Evolutionary conservation across 176 grass and related monocot species (phyloP).

Genomic region (Triticum aestivum): IWGSC_CS_RefSeq_v2.1 NC_057802.1:267868694-267869193

Average conservation of each 20-base stretch:
- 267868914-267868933: background rate
- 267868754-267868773: fast-evolving
- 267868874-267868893: background rate
- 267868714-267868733: background rate
- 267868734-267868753: background rate
- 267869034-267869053: background rate
- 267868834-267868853: background rate
- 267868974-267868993: background rate
- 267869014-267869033: background rate
- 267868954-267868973: background rate
- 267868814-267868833: background rate
- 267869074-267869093: no score
- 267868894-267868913: background rate
- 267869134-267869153: background rate
- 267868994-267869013: background rate
- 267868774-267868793: background rate
- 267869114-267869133: background rate
- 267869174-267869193: no score
- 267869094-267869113: background rate
- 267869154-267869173: background rate
- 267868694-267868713: background rate
- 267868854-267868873: background rate
- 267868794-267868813: background rate
- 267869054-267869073: background rate
- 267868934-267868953: background rate